Evolutionary conservation across 495 filamentous ascomycete species (phyloP).

Genomic region (Paragyromitra xinjiangensis): DNA sequence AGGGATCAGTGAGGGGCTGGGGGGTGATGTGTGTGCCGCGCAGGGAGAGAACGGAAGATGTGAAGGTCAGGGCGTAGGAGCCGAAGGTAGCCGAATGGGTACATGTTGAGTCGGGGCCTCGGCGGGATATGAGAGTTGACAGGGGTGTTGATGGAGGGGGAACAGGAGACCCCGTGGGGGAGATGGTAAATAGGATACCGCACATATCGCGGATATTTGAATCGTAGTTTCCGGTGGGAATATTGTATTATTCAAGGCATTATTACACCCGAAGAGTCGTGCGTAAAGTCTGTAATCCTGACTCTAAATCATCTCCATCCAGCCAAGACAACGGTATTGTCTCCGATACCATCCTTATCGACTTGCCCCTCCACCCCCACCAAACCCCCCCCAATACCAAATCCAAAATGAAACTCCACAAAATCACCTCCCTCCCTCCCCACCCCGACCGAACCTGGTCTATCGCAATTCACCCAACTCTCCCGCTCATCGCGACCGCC

Average conservation of each 20-base stretch:
- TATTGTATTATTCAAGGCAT: constrained; percentile 18
- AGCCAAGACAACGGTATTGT: constrained; percentile 5
- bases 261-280: not conserved
- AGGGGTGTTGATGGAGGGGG: not conserved
- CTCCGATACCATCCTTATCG: not conserved
- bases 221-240: not conserved
- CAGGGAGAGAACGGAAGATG: constrained; percentile 86
- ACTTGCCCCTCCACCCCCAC: constrained; percentile 1
- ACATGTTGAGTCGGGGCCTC: constrained; percentile 49
- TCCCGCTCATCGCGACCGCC: constrained; percentile 87
- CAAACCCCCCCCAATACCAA: not conserved
- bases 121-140: constrained; percentile 40
- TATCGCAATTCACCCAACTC: constrained; percentile 81
- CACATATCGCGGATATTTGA: constrained; percentile 42
- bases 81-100: constrained; percentile 30
- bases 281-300: not conserved
- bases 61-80: constrained; percentile 65
- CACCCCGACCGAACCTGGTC: constrained; percentile 87
- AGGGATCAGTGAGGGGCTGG: constrained; percentile 76
- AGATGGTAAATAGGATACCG: constrained; percentile 54
- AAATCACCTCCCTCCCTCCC: constrained; percentile 67
- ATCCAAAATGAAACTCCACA: constrained; percentile 51
- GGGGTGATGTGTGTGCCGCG: constrained; percentile 74
- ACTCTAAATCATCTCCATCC: not conserved
- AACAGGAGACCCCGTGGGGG: constrained; percentile 3